Evolutionary conservation across 225 moss, liverwort and hornwort species (phyloP).

Genomic region (Pleurozium schreberi): DNA sequence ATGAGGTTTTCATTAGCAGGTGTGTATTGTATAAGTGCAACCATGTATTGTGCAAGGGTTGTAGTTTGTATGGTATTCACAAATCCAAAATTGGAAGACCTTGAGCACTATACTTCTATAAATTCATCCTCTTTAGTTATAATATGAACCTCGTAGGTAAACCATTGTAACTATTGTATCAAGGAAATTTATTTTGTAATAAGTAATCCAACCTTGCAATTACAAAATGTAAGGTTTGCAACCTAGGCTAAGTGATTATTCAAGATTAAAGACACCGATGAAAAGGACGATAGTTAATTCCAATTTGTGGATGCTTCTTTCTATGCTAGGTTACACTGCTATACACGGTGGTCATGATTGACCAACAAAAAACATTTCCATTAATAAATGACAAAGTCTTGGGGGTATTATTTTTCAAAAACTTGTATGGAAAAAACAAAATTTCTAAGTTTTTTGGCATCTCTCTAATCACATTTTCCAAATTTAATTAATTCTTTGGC

Average conservation of each 20-base stretch:
- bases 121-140: background rate
- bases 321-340: background rate
- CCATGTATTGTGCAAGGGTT: rapidly evolving
- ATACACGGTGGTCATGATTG: rapidly evolving
- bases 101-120: rapidly evolving
- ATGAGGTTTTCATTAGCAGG: rapidly evolving
- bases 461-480: rapidly evolving
- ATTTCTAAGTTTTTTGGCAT: background rate
- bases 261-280: background rate
- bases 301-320: background rate
- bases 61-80: background rate
- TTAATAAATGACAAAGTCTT: background rate
- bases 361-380: background rate
- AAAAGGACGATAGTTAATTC: rapidly evolving
- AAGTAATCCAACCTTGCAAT: rapidly evolving
- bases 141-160: rapidly evolving
- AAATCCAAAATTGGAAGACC: background rate
- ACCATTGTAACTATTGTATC: too few species aligned
- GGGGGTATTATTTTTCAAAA: background rate
- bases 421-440: background rate
- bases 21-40: rapidly evolving
- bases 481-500: background rate
- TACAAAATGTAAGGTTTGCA: background rate
- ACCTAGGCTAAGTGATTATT: background rate
- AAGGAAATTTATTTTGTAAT: background rate